phyloP scores from a whole-genome alignment of 768 basidiomycete species.

The Panaeolus papilionaceus region DNA sequence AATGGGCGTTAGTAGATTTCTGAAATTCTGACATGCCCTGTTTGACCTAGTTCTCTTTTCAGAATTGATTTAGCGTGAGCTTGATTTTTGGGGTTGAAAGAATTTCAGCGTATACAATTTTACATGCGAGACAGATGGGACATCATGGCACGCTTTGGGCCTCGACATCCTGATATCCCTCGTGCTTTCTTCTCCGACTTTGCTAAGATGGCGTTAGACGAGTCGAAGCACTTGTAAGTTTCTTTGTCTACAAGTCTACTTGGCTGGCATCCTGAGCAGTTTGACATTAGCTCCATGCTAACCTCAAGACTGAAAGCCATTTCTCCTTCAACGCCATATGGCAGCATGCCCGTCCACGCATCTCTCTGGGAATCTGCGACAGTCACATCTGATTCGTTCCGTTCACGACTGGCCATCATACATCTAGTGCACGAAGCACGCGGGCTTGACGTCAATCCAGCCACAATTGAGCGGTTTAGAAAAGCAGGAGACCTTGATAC shows the following conservation, averaged over 20 bases:
- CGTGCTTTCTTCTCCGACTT: conserved; percentile 83
- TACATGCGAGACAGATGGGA: conserved; percentile 63
- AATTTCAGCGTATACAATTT: not conserved
- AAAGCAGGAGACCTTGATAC: conserved; percentile 71
- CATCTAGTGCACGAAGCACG: conserved; percentile 87
- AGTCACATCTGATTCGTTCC: conserved; percentile 69
- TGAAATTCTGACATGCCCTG: not conserved
- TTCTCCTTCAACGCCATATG: conserved; percentile 72
- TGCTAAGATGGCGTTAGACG: conserved; percentile 84
- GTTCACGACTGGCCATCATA: conserved; percentile 80
- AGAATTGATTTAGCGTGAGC: conserved; percentile 80
- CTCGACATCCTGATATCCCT: conserved; percentile 62
- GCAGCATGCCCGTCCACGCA: conserved; percentile 76
- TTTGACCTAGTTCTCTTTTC: conserved; percentile 8
- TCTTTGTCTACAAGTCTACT: not conserved
- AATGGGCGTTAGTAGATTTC: conserved; percentile 75
- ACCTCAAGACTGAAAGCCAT: conserved; percentile 64
- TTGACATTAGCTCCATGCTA: conserved; percentile 54
- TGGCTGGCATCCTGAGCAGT: not conserved
- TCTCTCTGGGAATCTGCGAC: conserved; percentile 82
- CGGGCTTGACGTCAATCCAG: conserved; percentile 85
- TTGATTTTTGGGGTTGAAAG: not conserved
- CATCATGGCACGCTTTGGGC: conserved; percentile 80
- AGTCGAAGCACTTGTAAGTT: conserved; percentile 78
- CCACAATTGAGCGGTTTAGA: conserved; percentile 75